Base-by-base conservation (phyloP, 768 basidiomycete species). In the Dentipellis fragilis region DNA sequence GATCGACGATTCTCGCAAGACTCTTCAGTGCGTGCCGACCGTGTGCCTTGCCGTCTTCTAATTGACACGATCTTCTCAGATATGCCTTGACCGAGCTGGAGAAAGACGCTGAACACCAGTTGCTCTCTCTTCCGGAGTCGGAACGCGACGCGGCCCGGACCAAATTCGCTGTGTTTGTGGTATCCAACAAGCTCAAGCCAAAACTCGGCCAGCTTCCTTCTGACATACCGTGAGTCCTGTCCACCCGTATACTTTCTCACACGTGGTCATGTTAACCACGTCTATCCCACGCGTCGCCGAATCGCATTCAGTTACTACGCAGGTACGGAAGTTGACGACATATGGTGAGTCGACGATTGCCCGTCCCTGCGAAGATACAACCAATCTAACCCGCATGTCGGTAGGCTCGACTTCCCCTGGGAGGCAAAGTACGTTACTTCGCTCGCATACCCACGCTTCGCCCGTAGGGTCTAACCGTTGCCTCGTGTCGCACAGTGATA, bases 131-230 rank as follows among this genome's bases (percentile, higher is more conserved):
- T 55, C 84, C 88, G 4, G 87, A 89, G 68, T 69, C 78, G 16
- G 84, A 93, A 61, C 84, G 86, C 51, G 81, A 85, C n/a, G 79
- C 78, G 1, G 67, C 70, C 8, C 73, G 76, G 4, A 93, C 95
- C 23, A 75, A 87, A 67, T 92, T 99, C 58, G 94, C 81, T 1
- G 75, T 97, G 60, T 99, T 98, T 65, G 95, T 98, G 49, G 90
- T 94, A 22, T 89, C 93, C 71, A 91, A 93, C 75, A 98, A 97
- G 73, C 75, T 83, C 58, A 97, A 97, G 72, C 29, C 76, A 35
- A 99, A 99, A 73, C 67, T 84, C 37, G 93, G 83, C 23, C 71
- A 80, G 47, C 71, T 99, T 38, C 89, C 93, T 2, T 62, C 74
- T 1, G 80, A 80, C 57, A 74, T 77, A 23, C 79, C 77, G 87